Conservation (phyloP, 2,329 filamentous ascomycete genomes). For the Colletotrichum gigasporum region DNA sequence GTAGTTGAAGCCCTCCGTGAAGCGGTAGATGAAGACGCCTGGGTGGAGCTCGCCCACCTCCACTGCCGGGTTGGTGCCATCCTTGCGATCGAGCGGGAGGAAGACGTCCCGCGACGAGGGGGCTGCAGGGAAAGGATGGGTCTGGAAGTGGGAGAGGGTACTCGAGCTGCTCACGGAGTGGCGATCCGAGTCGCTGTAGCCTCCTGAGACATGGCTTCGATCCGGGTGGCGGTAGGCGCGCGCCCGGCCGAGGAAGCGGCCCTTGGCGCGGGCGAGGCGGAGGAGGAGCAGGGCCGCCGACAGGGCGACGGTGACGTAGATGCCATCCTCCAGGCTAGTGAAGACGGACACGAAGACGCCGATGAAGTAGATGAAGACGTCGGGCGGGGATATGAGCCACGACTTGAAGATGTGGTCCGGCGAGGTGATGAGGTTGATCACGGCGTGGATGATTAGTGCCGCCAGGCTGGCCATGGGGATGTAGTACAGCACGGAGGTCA, state of each 20-base stretch:
- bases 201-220: slow-evolving; percentile 31
- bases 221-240: slow-evolving; percentile 16
- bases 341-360: slow-evolving; percentile 70
- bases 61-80: slow-evolving; percentile 60
- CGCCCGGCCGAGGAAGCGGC: slow-evolving; percentile 55
- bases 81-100: slow-evolving; percentile 58
- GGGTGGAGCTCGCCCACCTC: slow-evolving; percentile 57
- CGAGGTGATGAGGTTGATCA: slow-evolving; percentile 78
- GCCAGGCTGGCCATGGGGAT: slow-evolving; percentile 78
- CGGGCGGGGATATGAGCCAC: slow-evolving; percentile 78
- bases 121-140: neutral
- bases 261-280: slow-evolving; percentile 54
- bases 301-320: slow-evolving; percentile 56
- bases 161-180: slow-evolving; percentile 13
- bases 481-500: slow-evolving; percentile 82
- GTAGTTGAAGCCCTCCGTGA: slow-evolving; percentile 66
- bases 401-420: slow-evolving; percentile 80
- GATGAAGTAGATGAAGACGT: slow-evolving; percentile 78
- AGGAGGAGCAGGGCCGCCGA: slow-evolving; percentile 54
- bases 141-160: slow-evolving; percentile 16
- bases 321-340: slow-evolving; percentile 57
- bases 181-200: neutral
- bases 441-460: slow-evolving; percentile 86
- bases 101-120: slow-evolving; percentile 44
- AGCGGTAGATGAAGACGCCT: slow-evolving; percentile 65